Evolutionary conservation across 352 stramenopile genomes (phyloP), one percentile per base, ranked within the genome.

Genomic region (Globisporangium paddicum): DNA sequence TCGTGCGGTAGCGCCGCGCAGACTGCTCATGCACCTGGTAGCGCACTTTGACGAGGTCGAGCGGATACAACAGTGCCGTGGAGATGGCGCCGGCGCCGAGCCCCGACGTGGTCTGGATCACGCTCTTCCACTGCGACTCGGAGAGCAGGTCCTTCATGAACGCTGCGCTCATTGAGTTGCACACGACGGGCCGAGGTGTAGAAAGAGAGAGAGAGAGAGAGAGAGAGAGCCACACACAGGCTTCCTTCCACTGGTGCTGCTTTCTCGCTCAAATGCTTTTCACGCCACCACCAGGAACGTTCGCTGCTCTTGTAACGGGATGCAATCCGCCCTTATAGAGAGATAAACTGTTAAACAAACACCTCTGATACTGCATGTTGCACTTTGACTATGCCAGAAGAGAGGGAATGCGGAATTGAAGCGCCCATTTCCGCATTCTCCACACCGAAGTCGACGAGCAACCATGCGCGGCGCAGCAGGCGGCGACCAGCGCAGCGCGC

Each of bases 1-100:
- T 53, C 47, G 81, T 92, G 32, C 69, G 77, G 57, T 91, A 93
- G 19, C 80, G 73, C 41, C 74, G 76, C 42, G 70, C 69, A 11
- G 79, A 92, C 37, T 72, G 70, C 72, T 98, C 93, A 55, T 98
- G 86, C 37, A 99, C 96, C 73, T 99, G 97, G 66, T 99, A 97
- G 45, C 96, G 87, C 35, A 97, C 90, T 73, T 99, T 99, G 56
- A 99, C 87, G 34, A 99, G 82, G 61, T 99, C 97, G 38, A 99
- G 69, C 47, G 97, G 97, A 68, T 99, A 98, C 28, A 99, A 72
- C 51, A 93, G 57, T 37, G 81, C 73, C 18, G 87, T 95, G 34
- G 83, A 93, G 34, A 94, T 75, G 37, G 84, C 84, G 25, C 87
- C 87, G 8, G 86, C 87, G 38, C 82, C 77, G 19, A 96, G 67